Percentiles rank a stretch among this genome's conserved stretches.
Conservation (phyloP, 164 flowering plant species). For the Piper betle region DNA sequence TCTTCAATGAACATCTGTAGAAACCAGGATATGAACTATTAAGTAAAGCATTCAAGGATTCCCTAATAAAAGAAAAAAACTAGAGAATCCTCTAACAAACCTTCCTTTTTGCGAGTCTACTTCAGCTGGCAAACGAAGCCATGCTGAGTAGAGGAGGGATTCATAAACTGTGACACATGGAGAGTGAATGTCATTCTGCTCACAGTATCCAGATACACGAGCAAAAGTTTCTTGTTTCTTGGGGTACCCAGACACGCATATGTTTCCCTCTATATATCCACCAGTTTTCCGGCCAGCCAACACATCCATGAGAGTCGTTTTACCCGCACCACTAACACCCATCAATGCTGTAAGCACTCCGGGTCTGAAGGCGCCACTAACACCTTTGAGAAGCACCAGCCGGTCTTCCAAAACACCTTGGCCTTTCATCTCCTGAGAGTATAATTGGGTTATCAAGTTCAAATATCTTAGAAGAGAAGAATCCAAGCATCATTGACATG, state of each 20-base stretch:
- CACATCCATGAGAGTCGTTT: slow-evolving; percentile 49
- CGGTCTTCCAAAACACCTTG: slow-evolving; percentile 26
- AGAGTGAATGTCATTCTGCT: slow-evolving; percentile 46
- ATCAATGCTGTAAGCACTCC: slow-evolving; percentile 48
- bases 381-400: slow-evolving; percentile 30
- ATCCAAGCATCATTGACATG: background rate
- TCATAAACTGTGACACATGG: slow-evolving; percentile 45
- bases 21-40: background rate
- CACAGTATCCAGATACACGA: slow-evolving; percentile 44
- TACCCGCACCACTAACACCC: slow-evolving; percentile 60
- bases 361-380: slow-evolving; percentile 45
- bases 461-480: background rate
- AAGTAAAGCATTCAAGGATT: background rate
- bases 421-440: slow-evolving; percentile 46
- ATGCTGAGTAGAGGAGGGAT: slow-evolving; percentile 40
- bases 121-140: slow-evolving; percentile 39
- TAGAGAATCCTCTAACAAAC: slow-evolving; percentile 8
- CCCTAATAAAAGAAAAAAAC: background rate
- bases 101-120: slow-evolving; percentile 26
- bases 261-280: slow-evolving; percentile 35
- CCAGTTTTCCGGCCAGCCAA: slow-evolving; percentile 43
- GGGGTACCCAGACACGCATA: slow-evolving; percentile 35
- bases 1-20: slow-evolving; percentile 44
- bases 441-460: background rate
- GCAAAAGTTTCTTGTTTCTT: slow-evolving; percentile 49